These are phyloP conservation scores for Amanita molliuscula DNA, from an alignment of 768 basidiomycete genomes.

Conservation along the genomic window DNA sequence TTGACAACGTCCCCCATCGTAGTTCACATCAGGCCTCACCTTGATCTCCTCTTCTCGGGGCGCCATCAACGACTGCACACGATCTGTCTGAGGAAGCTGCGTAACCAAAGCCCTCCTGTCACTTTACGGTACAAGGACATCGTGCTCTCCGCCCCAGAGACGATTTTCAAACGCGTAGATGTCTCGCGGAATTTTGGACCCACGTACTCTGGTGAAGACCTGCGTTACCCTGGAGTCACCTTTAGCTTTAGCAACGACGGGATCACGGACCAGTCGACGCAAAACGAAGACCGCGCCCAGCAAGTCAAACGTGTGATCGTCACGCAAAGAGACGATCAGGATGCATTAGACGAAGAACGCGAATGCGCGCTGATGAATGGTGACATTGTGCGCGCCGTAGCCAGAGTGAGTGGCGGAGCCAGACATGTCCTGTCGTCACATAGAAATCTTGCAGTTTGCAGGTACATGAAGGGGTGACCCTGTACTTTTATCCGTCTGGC, in stretches of 20 bases:
- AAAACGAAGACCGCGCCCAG: constrained; percentile 54
- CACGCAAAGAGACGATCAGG: constrained; percentile 54
- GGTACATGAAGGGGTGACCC: constrained; percentile 64
- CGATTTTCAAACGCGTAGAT: constrained; percentile 49
- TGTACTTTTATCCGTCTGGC: constrained; percentile 55
- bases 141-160: constrained; percentile 49
- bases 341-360: constrained; percentile 64
- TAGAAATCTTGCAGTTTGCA: constrained; percentile 17
- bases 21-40: constrained; percentile 68
- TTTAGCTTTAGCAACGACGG: constrained; percentile 78
- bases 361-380: constrained; percentile 63
- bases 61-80: constrained; percentile 72
- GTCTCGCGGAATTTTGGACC: constrained; percentile 74
- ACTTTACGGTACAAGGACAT: constrained; percentile 58
- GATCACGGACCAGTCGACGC: constrained; percentile 43
- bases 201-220: constrained; percentile 67
- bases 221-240: constrained; percentile 76
- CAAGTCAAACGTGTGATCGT: constrained; percentile 72
- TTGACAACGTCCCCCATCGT: constrained; percentile 65
- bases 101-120: constrained; percentile 56
- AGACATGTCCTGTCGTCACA: background rate
- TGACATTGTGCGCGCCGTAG: constrained; percentile 56
- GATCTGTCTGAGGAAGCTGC: constrained; percentile 60
- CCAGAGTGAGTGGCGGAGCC: constrained; percentile 38
- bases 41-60: constrained; percentile 80